Percentiles rank a stretch among this genome's conserved stretches.
phyloP scores from a whole-genome alignment of 2,329 filamentous ascomycete species.

The Cylindrodendrum hubeiense region DNA sequence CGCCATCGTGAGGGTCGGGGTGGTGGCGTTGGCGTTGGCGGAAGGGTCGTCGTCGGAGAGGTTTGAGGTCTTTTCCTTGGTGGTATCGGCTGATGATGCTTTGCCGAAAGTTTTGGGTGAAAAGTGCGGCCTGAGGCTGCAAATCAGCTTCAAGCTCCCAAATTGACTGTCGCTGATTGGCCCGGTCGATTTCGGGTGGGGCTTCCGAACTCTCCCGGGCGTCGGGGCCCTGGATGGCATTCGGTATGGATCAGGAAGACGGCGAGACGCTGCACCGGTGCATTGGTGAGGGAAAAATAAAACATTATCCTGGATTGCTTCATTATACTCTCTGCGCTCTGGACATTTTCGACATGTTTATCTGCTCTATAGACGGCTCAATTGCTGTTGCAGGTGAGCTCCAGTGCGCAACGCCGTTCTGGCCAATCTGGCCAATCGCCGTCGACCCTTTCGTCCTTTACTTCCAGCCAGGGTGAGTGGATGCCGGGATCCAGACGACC shows the following conservation, averaged over 20 bases:
- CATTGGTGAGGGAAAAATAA: conserved; percentile 15
- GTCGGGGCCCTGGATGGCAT: conserved; percentile 32
- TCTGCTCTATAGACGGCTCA: conserved; percentile 11
- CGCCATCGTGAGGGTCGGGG: conserved; percentile 66
- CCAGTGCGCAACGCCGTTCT: conserved; percentile 12
- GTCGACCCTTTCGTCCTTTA: conserved; percentile 41
- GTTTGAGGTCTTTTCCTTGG: conserved; percentile 64
- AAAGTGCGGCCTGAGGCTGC: conserved; percentile 58
- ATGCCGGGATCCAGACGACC: conserved; percentile 8
- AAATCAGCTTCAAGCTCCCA: conserved; percentile 53
- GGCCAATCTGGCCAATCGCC: conserved; percentile 43
- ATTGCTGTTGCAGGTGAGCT: conserved; percentile 23
- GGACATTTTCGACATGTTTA: not conserved
- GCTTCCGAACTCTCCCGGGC: conserved; percentile 48
- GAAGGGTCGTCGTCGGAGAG: conserved; percentile 44
- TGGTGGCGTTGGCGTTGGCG: conserved; percentile 46
- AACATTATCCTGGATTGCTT: not conserved
- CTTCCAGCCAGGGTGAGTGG: conserved; percentile 23
- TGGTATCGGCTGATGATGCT: conserved; percentile 53
- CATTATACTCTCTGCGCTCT: fast-evolving
- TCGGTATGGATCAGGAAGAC: conserved; percentile 4
- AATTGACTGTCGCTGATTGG: conserved; percentile 64
- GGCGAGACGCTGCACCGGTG: not conserved
- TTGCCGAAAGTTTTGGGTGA: conserved; percentile 58
- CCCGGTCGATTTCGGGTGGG: conserved; percentile 39